Percentiles rank a stretch among this genome's conserved stretches.
Evolutionary conservation across 2,329 filamentous ascomycete genomes (phyloP).

Genomic region (Aspergillus sp.): DNA sequence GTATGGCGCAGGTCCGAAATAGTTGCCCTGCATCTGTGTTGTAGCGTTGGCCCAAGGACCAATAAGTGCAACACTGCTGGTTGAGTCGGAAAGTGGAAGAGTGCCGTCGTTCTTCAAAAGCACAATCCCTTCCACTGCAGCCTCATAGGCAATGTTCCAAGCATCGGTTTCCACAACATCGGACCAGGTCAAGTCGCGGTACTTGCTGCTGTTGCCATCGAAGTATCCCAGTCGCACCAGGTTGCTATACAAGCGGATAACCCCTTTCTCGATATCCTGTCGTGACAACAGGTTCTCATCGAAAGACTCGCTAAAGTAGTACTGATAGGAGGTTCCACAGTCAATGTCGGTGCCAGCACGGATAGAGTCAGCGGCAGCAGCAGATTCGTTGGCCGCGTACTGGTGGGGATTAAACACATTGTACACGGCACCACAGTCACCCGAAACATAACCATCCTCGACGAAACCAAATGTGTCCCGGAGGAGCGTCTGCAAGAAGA

Average conservation of each 20-base stretch:
- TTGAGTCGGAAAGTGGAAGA: slow-evolving; percentile 44
- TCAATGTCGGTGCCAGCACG: slow-evolving; percentile 55
- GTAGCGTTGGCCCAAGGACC: slow-evolving; percentile 61
- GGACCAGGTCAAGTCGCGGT: slow-evolving; percentile 53
- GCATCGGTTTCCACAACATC: slow-evolving; percentile 58
- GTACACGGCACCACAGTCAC: slow-evolving; percentile 64
- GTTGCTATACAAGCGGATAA: slow-evolving; percentile 51
- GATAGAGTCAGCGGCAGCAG: slow-evolving; percentile 50
- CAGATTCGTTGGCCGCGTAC: slow-evolving; percentile 42
- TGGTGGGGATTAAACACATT: slow-evolving; percentile 60
- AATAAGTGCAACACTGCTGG: slow-evolving; percentile 52
- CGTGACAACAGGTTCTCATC: slow-evolving; percentile 46
- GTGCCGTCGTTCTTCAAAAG: slow-evolving; percentile 55
- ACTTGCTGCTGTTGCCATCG: slow-evolving; percentile 45
- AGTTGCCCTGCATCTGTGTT: slow-evolving; percentile 59
- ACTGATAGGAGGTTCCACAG: slow-evolving; percentile 52
- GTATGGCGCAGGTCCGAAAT: slow-evolving; percentile 58
- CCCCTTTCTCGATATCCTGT: slow-evolving; percentile 46
- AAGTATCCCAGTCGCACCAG: slow-evolving; percentile 55
- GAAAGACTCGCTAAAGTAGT: slow-evolving; percentile 45
- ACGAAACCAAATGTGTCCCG: slow-evolving; percentile 66
- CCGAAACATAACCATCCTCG: slow-evolving; percentile 60
- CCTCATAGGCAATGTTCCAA: slow-evolving; percentile 56
- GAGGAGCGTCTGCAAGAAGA: slow-evolving; percentile 62
- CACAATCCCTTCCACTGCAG: slow-evolving; percentile 48